Base-by-base conservation (phyloP, 805 yeast genomes). In the Monosporozyma siamensis region DNA sequence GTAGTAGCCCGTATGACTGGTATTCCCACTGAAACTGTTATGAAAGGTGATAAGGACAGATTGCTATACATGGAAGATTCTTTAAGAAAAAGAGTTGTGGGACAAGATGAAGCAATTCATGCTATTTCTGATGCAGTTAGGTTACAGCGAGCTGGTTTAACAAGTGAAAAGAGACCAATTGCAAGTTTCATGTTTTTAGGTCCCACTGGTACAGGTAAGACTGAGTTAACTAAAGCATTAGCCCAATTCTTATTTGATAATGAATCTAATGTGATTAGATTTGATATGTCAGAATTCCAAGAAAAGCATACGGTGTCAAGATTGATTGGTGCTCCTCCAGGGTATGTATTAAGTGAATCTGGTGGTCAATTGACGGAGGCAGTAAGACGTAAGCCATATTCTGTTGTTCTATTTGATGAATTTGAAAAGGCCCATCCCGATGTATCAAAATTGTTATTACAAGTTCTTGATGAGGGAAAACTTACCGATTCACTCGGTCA, bases 121-220 rank as follows among this genome's bases (percentile, higher is more conserved):
- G 83, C 95, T 0, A 82, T 90, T 39, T 74, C 96, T 0, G 95
- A 89, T 62, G 96, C 97, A 1, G 97, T 90, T 12, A 80, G 97
- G 62, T 70, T 90, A 45, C 98, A 92, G 61, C 76, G 98, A 56
- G 98, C 98, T 0, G 98, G 98, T 1, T 74, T 90, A 46, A 90
- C 97, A 8, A 83, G 85, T 61, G 95, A 88, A 49, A 84, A 84
- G 63, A 75, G 97, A 47, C 98, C 98, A 6, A 89, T 90, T 54
- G 97, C 97, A 1, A 83, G 95, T 43, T 92, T 92, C 64, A 82
- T 90, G 82, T 92, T 92, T 64, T 70, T 92, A 50, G 98, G 98
- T 18, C 97, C 98, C 42, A 92, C 98, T 0, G 98, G 98, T 67
- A 90, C 97, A 0, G 98, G 98, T 67, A 90, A 90, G 64, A 92